phyloP scores from a whole-genome alignment of 1,284 basidiomycete genomes.

The Mycena sp. region DNA sequence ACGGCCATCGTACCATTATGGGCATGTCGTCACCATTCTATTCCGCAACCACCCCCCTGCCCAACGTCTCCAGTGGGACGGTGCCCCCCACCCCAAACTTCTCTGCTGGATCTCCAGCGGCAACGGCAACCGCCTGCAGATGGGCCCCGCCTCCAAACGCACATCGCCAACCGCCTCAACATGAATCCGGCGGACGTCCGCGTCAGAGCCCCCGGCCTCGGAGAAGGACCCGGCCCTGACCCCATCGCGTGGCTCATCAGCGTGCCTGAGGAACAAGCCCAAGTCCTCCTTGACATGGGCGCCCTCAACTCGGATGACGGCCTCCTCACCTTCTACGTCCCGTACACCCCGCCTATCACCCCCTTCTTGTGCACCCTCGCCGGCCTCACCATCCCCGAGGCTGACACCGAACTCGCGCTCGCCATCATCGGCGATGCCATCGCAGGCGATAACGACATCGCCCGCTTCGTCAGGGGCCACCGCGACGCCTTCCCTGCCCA shows the following conservation, averaged over 20 bases:
- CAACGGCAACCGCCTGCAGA: neutral
- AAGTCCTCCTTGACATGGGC: too few relatives aligned
- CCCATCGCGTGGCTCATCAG: neutral
- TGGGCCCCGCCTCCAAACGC: neutral
- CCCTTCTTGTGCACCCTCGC: neutral
- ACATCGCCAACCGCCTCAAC: neutral
- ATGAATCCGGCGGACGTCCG: neutral
- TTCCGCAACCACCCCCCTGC: neutral
- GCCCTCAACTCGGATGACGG: neutral
- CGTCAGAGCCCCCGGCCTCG: neutral
- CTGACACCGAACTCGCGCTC: neutral
- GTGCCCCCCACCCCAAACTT: neutral
- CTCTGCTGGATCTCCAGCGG: neutral
- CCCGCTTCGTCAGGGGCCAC: neutral
- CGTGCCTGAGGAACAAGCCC: too few relatives aligned
- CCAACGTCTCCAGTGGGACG: neutral
- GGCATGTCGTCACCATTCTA: neutral
- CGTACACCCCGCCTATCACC: neutral
- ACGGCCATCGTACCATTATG: neutral
- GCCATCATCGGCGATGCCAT: neutral
- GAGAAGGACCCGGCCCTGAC: neutral
- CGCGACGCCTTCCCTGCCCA: neutral
- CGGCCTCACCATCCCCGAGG: neutral
- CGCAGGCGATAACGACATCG: neutral
- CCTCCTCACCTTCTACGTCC: neutral